Conservation (phyloP, 2,329 filamentous ascomycete species). For the Nigrograna mackinnonii region DNA sequence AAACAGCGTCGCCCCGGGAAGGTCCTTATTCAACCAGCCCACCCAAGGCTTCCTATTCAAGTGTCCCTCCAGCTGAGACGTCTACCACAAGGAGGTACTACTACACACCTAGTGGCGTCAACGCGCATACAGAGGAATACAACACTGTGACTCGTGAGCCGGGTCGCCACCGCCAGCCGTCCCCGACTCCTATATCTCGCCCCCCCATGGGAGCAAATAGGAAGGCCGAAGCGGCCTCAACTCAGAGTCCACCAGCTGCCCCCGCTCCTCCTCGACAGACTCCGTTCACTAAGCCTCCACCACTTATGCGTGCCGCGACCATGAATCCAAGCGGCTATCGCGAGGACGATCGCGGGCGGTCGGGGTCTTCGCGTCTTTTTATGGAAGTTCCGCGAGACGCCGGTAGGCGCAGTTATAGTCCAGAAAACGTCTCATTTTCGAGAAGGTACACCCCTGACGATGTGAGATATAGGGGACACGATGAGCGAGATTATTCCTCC, state of each 20-base stretch:
- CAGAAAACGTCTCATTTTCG: constrained; percentile 33
- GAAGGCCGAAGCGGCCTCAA: constrained; percentile 17
- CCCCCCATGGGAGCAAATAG: constrained; percentile 39
- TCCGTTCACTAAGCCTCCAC: constrained; percentile 14
- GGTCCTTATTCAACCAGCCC: constrained; percentile 27
- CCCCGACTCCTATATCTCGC: constrained; percentile 28
- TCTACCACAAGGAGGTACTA: constrained; percentile 30
- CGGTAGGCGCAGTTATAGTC: constrained; percentile 28
- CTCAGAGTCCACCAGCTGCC: constrained; percentile 15
- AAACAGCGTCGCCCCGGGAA: constrained; percentile 10
- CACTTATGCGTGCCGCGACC: constrained; percentile 26
- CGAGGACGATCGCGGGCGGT: constrained; percentile 23
- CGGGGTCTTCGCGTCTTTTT: constrained; percentile 22
- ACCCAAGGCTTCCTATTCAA: constrained; percentile 22
- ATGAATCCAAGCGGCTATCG: constrained; percentile 27
- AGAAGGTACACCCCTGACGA: constrained; percentile 39
- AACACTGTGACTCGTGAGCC: constrained; percentile 36
- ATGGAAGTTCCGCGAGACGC: constrained; percentile 26
- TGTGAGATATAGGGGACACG: constrained; percentile 31
- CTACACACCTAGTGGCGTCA: constrained; percentile 27
- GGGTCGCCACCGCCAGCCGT: constrained; percentile 25
- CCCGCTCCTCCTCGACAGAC: constrained; percentile 8
- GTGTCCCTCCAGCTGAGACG: constrained; percentile 18
- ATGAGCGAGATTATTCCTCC: no score
- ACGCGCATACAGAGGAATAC: constrained; percentile 23